Evolutionary conservation across 169 alveolate species (phyloP).

Genomic region (Plasmodium knowlesi): DNA sequence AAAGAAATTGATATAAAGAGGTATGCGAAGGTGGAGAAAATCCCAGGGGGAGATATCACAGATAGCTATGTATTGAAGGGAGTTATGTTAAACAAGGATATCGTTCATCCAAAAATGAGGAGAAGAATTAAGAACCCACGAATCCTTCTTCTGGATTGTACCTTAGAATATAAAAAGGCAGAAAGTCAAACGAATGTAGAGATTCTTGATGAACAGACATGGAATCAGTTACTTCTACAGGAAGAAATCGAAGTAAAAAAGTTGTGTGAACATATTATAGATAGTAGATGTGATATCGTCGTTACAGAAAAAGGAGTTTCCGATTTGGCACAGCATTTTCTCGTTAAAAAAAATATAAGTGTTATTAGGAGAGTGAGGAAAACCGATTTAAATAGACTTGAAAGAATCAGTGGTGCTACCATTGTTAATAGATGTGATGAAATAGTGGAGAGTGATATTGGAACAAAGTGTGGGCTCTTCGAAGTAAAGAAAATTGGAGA

Average conservation of each 20-base stretch:
- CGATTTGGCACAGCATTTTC: constrained; percentile 97
- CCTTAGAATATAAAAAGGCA: constrained; percentile 99
- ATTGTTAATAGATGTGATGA: constrained; percentile 99
- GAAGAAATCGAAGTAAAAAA: constrained; percentile 97
- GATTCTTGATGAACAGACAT: constrained; percentile 96
- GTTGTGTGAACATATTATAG: constrained; percentile 96
- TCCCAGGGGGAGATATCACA: constrained; percentile 99
- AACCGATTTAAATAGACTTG: constrained; percentile 98
- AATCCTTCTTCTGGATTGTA: constrained; percentile 96
- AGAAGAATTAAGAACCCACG: constrained; percentile 96
- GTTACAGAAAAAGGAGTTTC: constrained; percentile 98
- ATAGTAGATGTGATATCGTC: constrained; percentile 96
- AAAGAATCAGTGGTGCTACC: constrained; percentile 97
- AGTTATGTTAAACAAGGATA: constrained; percentile 97
- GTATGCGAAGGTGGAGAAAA: constrained; percentile 98
- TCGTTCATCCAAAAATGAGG: constrained; percentile 98
- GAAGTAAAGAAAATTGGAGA: constrained; percentile 95
- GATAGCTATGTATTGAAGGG: constrained; percentile 97
- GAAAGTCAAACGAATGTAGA: constrained; percentile 98
- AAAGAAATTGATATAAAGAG: constrained; percentile 96
- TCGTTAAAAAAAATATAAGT: constrained; percentile 94
- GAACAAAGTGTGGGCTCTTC: constrained; percentile 96
- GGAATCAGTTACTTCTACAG: constrained; percentile 94
- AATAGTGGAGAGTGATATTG: constrained; percentile 93
- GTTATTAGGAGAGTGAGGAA: constrained; percentile 94